phyloP scores from a whole-genome alignment of 192 early-diverging fungal species.

The Dissophora ornata region DNA sequence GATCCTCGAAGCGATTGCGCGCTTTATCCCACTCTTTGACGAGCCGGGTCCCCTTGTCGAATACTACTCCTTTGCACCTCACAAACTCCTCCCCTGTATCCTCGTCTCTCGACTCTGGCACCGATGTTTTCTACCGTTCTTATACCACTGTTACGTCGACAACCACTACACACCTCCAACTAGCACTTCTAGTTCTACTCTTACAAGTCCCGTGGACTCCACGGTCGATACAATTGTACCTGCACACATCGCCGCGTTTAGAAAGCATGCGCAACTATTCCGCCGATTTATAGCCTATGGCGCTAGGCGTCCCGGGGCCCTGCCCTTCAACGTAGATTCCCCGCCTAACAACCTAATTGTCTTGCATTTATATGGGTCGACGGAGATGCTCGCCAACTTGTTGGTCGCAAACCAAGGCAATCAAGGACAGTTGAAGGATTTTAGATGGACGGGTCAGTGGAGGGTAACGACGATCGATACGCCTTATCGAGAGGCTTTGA shows the following conservation, averaged over 20 bases:
- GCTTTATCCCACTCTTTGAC: not conserved
- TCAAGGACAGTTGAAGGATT: not conserved
- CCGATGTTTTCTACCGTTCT: constrained; percentile 17
- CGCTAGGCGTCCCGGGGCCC: not conserved
- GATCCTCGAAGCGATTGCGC: constrained; percentile 17
- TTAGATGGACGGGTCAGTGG: not conserved
- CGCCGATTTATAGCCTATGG: not conserved
- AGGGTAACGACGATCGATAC: not conserved
- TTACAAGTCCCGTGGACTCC: too few relatives aligned
- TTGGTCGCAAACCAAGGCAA: constrained; percentile 2
- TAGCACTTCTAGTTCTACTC: too few relatives aligned
- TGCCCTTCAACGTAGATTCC: not conserved
- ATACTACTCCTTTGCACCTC: not conserved
- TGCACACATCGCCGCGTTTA: too few relatives aligned
- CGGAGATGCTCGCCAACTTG: not conserved
- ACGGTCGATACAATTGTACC: too few relatives aligned
- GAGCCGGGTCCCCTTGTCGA: too few relatives aligned
- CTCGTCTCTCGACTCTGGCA: constrained; percentile 24
- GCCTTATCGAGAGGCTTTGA: not conserved
- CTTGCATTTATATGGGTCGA: not conserved
- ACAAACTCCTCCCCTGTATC: constrained; percentile 2
- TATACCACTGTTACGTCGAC: constrained; percentile 11
- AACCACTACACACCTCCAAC: too few relatives aligned
- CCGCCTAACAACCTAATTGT: not conserved
- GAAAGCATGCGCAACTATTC: not conserved